Conservation (phyloP, 768 basidiomycete species). For the Lentinula sp. region DNA sequence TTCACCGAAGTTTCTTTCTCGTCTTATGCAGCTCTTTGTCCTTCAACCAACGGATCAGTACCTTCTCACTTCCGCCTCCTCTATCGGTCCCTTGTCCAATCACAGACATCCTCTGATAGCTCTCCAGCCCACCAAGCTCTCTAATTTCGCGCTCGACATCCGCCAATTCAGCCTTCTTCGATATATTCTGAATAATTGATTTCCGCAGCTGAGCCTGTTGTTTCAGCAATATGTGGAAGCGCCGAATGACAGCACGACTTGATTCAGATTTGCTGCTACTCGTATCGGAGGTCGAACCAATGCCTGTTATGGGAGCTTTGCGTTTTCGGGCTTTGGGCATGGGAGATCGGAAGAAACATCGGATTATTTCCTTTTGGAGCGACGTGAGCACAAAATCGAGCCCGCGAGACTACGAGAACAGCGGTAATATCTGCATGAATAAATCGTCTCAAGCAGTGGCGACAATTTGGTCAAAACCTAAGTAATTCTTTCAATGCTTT, state of each 20-base stretch:
- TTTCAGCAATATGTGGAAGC: slow-evolving; percentile 78
- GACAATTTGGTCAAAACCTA: neutral
- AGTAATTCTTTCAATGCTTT: too few relatives aligned
- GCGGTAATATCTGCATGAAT: too few relatives aligned
- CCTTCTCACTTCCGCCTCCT: slow-evolving; percentile 84
- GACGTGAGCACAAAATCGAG: neutral
- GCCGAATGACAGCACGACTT: slow-evolving; percentile 70
- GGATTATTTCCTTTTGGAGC: neutral
- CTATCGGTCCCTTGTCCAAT: slow-evolving; percentile 76
- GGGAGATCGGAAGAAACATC: neutral
- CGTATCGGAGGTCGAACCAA: neutral
- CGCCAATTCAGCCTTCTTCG: slow-evolving; percentile 29
- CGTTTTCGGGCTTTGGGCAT: slow-evolving; percentile 6
- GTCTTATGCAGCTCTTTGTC: slow-evolving; percentile 32
- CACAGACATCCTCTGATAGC: slow-evolving; percentile 79
- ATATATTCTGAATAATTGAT: slow-evolving; percentile 11
- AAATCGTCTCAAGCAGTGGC: neutral
- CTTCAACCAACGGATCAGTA: slow-evolving; percentile 72
- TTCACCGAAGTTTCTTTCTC: slow-evolving; percentile 31
- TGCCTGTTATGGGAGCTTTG: slow-evolving; percentile 1
- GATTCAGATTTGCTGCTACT: slow-evolving; percentile 23
- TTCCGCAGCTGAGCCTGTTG: slow-evolving; percentile 48
- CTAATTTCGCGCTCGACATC: slow-evolving; percentile 60
- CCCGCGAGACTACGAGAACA: too few relatives aligned
- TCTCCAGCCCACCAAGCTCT: slow-evolving; percentile 68